Base-by-base conservation (phyloP, 805 yeast genomes). In the Kodamaea restingae region DNA sequence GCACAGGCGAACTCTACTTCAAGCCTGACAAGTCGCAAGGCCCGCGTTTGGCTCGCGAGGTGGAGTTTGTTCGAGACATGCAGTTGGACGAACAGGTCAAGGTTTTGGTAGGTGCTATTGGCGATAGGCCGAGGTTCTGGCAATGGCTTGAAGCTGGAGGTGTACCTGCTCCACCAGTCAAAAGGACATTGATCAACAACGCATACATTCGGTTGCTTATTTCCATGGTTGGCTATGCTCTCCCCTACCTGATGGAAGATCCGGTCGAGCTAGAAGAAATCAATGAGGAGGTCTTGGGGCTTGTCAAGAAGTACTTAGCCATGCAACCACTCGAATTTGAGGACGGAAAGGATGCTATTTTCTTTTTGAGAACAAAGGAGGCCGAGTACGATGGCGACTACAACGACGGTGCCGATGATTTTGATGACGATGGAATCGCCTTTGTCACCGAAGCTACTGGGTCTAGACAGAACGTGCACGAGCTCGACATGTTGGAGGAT, bases 1-100 rank as follows among this genome's bases (percentile, higher is more conserved):
- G 77, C 25, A 69, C 80, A 4, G 95, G 95, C 17, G 78, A 78
- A 33, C 61, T 66, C 15, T 59, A 56, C 35, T 49, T 48, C 24
- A 56, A 57, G 21, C 52, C 52, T 4, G 57, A 51, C 9, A 43
- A 44, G 30, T 32, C 50, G 1, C 40, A 45, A 32, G 28, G 26
- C 3, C 64, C 67, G 1, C 51, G 52, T 20, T 49, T 64, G 15
- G 73, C 72, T 15, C 61, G 64, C 18, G 56, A 49, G 9, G 48
- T 65, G 21, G 66, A 58, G 41, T 69, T 65, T 41, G 58, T 51
- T 17, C 49, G 65, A 11, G 58, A 55, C 3, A 54, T 63, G 35
- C 37, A 53, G 40, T 46, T 64, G 10, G 80, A 77, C 30, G 76
- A 73, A 35, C 70, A 76, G 41, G 54, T 74, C 12, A 72, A 76